These are phyloP conservation scores for Mortierella polycephala DNA, from an alignment of 371 early-diverging fungal species.

Conservation along the genomic window DNA sequence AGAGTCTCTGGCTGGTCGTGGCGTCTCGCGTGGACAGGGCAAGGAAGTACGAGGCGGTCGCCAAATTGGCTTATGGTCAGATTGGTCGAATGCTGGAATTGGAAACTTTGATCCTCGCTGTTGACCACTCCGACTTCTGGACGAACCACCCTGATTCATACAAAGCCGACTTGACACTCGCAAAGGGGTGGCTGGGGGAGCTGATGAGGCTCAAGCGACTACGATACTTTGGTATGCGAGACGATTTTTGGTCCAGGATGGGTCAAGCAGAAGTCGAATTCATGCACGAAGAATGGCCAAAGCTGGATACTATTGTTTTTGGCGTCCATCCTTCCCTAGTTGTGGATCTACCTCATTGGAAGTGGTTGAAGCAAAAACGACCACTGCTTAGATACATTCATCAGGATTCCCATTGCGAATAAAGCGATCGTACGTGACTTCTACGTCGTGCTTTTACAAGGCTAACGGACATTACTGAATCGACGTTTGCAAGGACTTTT, in stretches of 20 bases:
- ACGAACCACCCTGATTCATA: background rate
- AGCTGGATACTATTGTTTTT: background rate
- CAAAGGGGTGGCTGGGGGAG: background rate
- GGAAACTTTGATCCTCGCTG: background rate
- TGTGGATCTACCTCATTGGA: background rate
- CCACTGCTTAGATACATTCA: background rate
- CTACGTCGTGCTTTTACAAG: no score
- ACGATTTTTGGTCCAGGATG: background rate
- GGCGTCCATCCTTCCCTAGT: background rate
- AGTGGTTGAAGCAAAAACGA: background rate
- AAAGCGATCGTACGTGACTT: no score
- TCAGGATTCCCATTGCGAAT: no score
- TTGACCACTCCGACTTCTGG: background rate
- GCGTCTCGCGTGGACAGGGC: background rate
- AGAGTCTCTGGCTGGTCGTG: background rate
- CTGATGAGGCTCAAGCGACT: background rate
- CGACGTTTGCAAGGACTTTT: no score
- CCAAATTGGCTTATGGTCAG: background rate
- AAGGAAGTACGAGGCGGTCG: background rate
- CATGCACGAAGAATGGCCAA: slow-evolving; percentile 4
- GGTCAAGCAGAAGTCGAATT: slow-evolving; percentile 8
- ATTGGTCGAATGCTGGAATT: background rate
- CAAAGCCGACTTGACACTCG: background rate
- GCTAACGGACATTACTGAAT: no score
- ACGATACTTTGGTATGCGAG: background rate